Evolutionary conservation across 2,329 filamentous ascomycete genomes (phyloP).

Genomic region (Podosphaera fusca): DNA sequence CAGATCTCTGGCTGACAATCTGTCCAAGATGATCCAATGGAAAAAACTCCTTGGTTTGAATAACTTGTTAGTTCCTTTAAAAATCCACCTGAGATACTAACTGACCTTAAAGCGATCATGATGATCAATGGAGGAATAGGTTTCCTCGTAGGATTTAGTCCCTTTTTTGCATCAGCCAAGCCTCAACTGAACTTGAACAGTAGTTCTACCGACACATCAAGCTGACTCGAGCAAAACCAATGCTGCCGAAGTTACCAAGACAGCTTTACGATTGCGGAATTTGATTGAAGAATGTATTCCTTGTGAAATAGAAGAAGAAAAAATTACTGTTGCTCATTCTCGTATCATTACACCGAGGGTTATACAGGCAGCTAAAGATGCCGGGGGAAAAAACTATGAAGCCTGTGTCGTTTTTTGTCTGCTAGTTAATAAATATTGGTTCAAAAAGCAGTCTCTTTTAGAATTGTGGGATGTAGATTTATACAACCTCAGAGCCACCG

Average conservation of each 20-base stretch:
- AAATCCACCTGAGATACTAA: not conserved
- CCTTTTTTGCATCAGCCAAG: not conserved
- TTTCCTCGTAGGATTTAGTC: conserved; percentile 10
- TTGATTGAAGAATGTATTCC: conserved; percentile 75
- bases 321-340: conserved; percentile 62
- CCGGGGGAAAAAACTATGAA: conserved; percentile 53
- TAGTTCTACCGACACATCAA: conserved; percentile 42
- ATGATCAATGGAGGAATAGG: conserved; percentile 13
- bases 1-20: too few species aligned
- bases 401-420: conserved; percentile 41
- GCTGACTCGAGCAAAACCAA: conserved; percentile 43
- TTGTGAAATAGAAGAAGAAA: conserved; percentile 60
- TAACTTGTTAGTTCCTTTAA: conserved; percentile 8
- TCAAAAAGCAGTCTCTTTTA: conserved; percentile 49
- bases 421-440: conserved; percentile 33
- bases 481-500: conserved; percentile 52
- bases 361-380: conserved; percentile 56
- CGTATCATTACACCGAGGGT: conserved; percentile 64
- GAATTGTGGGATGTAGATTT: conserved; percentile 89
- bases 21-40: conserved; percentile 12
- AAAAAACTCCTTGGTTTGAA: conserved; percentile 14
- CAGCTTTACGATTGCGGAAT: conserved; percentile 74
- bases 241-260: conserved; percentile 62
- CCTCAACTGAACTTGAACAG: not conserved
- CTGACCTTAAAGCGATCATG: conserved; percentile 6